phyloP scores from a whole-genome alignment of 495 filamentous ascomycete genomes.

The Viridothelium virens region DNA sequence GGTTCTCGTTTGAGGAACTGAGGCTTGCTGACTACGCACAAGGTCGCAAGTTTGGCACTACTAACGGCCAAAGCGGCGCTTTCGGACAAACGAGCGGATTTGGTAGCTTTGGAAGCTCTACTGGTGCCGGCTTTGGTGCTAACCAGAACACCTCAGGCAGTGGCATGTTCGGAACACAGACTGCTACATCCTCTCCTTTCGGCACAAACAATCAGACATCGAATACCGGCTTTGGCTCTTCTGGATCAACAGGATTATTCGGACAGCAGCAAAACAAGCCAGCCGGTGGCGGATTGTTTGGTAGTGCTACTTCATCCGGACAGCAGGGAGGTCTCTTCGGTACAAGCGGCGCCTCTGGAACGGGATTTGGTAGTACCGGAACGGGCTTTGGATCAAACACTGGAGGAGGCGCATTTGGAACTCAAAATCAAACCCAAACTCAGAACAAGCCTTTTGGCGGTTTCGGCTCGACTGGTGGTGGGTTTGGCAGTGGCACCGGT shows the following conservation, averaged over 20 bases:
- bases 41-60: conserved; percentile 73
- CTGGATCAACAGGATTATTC: conserved; percentile 42
- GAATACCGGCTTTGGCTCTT: conserved; percentile 28
- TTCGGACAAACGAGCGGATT: conserved; percentile 67
- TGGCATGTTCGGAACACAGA: conserved; percentile 44
- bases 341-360: conserved; percentile 30
- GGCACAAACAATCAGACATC: conserved; percentile 37
- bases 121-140: conserved; percentile 41
- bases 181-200: conserved; percentile 31
- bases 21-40: conserved; percentile 82
- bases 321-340: conserved; percentile 21
- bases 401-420: conserved; percentile 24
- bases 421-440: conserved; percentile 24
- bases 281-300: conserved; percentile 30
- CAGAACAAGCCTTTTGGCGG: conserved; percentile 32
- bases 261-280: conserved; percentile 35
- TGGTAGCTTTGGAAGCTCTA: conserved; percentile 45
- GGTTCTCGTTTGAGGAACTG: conserved; percentile 85
- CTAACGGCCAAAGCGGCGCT: conserved; percentile 69
- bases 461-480: conserved; percentile 19
- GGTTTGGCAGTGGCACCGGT: conserved; percentile 14
- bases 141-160: conserved; percentile 38
- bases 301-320: conserved; percentile 15
- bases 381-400: conserved; percentile 31
- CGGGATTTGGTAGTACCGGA: conserved; percentile 19